Conservation (phyloP, 2,329 filamentous ascomycete genomes). For the Neonectria sp. region DNA sequence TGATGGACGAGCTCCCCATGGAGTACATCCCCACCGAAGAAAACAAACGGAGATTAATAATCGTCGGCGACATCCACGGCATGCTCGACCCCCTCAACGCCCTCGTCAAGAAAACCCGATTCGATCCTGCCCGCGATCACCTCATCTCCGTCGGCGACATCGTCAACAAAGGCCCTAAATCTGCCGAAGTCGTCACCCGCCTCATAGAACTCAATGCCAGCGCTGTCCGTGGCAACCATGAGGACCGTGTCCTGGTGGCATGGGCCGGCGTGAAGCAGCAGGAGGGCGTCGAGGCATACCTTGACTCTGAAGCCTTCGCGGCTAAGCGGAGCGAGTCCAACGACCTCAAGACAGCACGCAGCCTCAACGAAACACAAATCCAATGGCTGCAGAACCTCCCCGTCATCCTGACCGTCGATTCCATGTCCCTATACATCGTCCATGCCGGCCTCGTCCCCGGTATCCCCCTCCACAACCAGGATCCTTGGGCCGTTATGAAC, state of each 20-base stretch:
- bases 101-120: conserved; percentile 78
- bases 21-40: conserved; percentile 51
- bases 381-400: conserved; percentile 80
- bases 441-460: conserved; percentile 90
- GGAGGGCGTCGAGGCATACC: conserved; percentile 46
- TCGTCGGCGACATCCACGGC: conserved; percentile 95
- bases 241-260: conserved; percentile 85
- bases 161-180: conserved; percentile 90
- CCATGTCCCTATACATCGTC: conserved; percentile 77
- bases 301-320: conserved; percentile 42
- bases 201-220: conserved; percentile 82
- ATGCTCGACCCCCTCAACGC: conserved; percentile 77
- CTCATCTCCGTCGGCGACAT: conserved; percentile 84
- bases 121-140: conserved; percentile 73
- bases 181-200: conserved; percentile 81
- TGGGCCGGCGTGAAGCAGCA: conserved; percentile 56
- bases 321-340: conserved; percentile 53
- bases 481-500: conserved; percentile 90
- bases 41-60: conserved; percentile 74
- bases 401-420: conserved; percentile 83
- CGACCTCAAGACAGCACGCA: conserved; percentile 70
- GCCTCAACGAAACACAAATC: conserved; percentile 70
- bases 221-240: conserved; percentile 92
- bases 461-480: conserved; percentile 76
- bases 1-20: conserved; percentile 50